Conservation (phyloP, 169 alveolate genomes). For the Cryptosporidium tyzzeri region DNA sequence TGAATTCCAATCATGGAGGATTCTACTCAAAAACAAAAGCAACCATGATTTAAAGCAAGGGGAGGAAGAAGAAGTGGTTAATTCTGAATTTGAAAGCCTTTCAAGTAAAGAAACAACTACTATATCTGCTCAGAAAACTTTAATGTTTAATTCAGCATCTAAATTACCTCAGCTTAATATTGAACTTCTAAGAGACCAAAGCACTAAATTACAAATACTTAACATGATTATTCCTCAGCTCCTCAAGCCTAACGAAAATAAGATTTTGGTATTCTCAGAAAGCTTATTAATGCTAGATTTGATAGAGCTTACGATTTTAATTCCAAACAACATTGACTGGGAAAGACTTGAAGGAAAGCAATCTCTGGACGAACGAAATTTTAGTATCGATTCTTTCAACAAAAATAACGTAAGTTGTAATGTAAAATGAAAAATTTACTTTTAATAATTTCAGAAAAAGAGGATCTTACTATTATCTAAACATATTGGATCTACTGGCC, state of each 20-base stretch:
- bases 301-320: constrained; percentile 44
- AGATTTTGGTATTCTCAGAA: constrained; percentile 41
- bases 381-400: constrained; percentile 23
- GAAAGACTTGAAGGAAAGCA: constrained; percentile 59
- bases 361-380: constrained; percentile 13
- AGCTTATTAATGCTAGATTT: constrained; percentile 46
- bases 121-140: neutral
- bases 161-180: constrained; percentile 32
- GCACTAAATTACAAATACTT: constrained; percentile 55
- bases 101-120: neutral
- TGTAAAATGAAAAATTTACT: neutral
- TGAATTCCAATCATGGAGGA: constrained; percentile 50
- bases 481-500: constrained; percentile 86
- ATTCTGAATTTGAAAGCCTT: neutral
- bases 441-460: constrained; percentile 11
- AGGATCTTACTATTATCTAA: constrained; percentile 87
- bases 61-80: constrained; percentile 16
- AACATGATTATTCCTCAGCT: constrained; percentile 18
- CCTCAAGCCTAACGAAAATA: neutral
- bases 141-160: constrained; percentile 13
- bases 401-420: constrained; percentile 35
- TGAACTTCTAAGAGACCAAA: constrained; percentile 46
- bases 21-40: constrained; percentile 10
- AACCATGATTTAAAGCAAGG: neutral
- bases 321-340: constrained; percentile 55